Conservation (phyloP, 371 early-diverging fungal species). For the Lichtheimia ramosa region DNA sequence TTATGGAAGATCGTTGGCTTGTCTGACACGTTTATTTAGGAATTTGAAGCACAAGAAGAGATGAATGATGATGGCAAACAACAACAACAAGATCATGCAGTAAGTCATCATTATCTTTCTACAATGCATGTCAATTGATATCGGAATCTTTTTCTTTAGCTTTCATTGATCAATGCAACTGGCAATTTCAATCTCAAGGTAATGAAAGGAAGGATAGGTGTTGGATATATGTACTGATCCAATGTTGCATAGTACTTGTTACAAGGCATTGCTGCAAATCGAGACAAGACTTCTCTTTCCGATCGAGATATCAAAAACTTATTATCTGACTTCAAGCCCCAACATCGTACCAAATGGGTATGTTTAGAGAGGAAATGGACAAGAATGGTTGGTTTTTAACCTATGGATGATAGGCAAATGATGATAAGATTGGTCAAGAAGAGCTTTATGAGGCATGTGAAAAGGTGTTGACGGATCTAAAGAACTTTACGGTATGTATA, state of each 20-base stretch:
- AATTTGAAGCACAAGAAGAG: constrained; percentile 56
- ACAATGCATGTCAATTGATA: too few relatives aligned
- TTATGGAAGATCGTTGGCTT: background rate
- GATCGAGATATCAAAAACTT: constrained; percentile 76
- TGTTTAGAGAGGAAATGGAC: constrained; percentile 1
- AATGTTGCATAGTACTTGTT: constrained; percentile 59
- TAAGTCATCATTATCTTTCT: constrained; percentile 1
- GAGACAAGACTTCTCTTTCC: constrained; percentile 62
- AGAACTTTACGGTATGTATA: constrained; percentile 63
- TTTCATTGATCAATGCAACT: constrained; percentile 51
- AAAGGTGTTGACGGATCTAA: constrained; percentile 79
- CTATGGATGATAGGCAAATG: constrained; percentile 57
- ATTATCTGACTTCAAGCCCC: constrained; percentile 83
- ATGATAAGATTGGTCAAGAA: constrained; percentile 89
- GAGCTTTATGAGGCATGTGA: constrained; percentile 90
- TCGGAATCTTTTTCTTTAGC: constrained; percentile 14
- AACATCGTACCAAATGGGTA: constrained; percentile 89
- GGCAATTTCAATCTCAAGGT: constrained; percentile 62
- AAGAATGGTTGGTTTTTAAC: background rate
- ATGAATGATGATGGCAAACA: constrained; percentile 54
- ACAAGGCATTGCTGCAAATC: constrained; percentile 73
- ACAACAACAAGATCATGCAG: constrained; percentile 24
- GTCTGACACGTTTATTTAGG: too few relatives aligned
- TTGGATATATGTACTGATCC: background rate
- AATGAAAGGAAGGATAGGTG: background rate